Conservation (phyloP, 2,329 filamentous ascomycete species). For the Stemphylium lycopersici region DNA sequence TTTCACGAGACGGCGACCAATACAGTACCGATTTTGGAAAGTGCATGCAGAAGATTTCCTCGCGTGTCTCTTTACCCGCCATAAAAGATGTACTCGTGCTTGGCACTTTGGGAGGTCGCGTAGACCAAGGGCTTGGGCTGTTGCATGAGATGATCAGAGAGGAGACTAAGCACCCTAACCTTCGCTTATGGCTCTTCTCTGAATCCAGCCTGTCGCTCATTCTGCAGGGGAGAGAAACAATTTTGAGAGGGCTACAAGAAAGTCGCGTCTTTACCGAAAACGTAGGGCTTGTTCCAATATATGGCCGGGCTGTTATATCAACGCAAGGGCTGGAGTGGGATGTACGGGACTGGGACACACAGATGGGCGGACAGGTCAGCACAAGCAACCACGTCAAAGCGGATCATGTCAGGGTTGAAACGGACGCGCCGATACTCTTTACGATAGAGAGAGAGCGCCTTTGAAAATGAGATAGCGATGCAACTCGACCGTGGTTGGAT, state of each 20-base stretch:
- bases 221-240: constrained; percentile 71
- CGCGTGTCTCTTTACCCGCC: constrained; percentile 45
- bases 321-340: constrained; percentile 91
- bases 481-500: not conserved
- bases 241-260: constrained; percentile 66
- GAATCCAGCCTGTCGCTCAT: constrained; percentile 83
- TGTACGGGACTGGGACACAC: constrained; percentile 76
- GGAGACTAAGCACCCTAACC: constrained; percentile 50
- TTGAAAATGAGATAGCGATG: not conserved
- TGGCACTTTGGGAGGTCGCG: constrained; percentile 84
- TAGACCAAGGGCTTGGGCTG: constrained; percentile 90
- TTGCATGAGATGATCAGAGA: constrained; percentile 79
- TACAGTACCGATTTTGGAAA: constrained; percentile 92
- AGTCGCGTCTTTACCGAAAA: constrained; percentile 70
- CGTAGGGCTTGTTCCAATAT: constrained; percentile 84
- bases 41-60: constrained; percentile 64
- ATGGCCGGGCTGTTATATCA: constrained; percentile 77
- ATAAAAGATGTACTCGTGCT: constrained; percentile 73
- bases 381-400: constrained; percentile 57
- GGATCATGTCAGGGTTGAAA: constrained; percentile 49
- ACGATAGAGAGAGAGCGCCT: constrained; percentile 52
- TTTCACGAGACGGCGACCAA: constrained; percentile 79
- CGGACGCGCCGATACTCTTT: constrained; percentile 54
- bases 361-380: constrained; percentile 56
- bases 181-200: constrained; percentile 75